Conservation (phyloP, 2,329 filamentous ascomycete species). For the Phaeosphaeria sp. region DNA sequence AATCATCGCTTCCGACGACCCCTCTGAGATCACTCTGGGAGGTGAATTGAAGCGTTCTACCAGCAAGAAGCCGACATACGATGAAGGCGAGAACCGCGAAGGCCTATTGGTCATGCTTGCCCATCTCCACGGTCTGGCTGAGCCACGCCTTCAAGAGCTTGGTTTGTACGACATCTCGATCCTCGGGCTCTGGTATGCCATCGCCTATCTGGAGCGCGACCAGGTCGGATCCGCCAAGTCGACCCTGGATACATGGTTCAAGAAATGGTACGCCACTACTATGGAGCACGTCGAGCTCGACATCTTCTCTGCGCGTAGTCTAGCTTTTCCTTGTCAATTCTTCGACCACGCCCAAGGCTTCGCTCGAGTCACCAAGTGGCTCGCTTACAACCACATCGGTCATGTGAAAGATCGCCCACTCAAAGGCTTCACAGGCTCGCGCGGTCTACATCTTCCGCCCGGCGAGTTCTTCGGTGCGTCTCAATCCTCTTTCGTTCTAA, state of each 20-base stretch:
- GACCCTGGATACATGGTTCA: slow-evolving; percentile 16
- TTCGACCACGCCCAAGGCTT: slow-evolving; percentile 42
- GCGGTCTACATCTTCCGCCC: slow-evolving; percentile 16
- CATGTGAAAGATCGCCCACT: slow-evolving; percentile 36
- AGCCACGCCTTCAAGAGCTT: slow-evolving; percentile 14
- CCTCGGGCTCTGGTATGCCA: slow-evolving; percentile 17
- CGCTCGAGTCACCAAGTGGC: slow-evolving; percentile 30
- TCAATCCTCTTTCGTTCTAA: background rate
- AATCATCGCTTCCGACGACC: slow-evolving; percentile 6
- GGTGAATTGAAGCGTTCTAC: slow-evolving; percentile 6
- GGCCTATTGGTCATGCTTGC: slow-evolving; percentile 16
- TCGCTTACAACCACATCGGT: slow-evolving; percentile 39
- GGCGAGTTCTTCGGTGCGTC: slow-evolving; percentile 27
- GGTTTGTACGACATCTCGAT: slow-evolving; percentile 18
- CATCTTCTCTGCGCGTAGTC: slow-evolving; percentile 7
- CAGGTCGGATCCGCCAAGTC: slow-evolving; percentile 9
- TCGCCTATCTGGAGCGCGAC: slow-evolving; percentile 8
- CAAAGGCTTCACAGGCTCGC: slow-evolving; percentile 20
- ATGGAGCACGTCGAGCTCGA: slow-evolving; percentile 7
- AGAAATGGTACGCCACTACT: slow-evolving; percentile 13
- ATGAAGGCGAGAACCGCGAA: slow-evolving; percentile 16
- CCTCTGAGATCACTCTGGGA: slow-evolving; percentile 16
- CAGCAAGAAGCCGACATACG: background rate
- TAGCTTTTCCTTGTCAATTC: slow-evolving; percentile 36
- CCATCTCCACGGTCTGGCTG: slow-evolving; percentile 15